These are phyloP conservation scores for Boletus huronensis DNA, from an alignment of 768 basidiomycete genomes.

Conservation along the genomic window DNA sequence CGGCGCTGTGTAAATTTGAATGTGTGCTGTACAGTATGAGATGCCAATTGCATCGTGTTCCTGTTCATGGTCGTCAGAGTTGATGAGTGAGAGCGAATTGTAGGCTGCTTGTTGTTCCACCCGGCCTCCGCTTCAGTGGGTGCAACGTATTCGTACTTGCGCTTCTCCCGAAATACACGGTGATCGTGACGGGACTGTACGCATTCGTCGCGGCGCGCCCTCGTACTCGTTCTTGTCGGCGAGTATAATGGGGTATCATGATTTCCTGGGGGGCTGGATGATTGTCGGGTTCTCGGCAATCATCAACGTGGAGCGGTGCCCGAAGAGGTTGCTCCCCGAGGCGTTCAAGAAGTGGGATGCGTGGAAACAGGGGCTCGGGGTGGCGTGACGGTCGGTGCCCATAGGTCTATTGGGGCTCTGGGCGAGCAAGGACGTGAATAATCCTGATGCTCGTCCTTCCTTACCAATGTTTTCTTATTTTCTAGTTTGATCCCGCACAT, in stretches of 20 bases:
- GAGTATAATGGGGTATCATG: background rate
- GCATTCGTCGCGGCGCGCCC: too few species aligned
- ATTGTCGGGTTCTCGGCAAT: too few species aligned
- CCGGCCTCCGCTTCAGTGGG: too few species aligned
- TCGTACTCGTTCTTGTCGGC: background rate
- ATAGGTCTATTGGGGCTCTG: constrained; percentile 2
- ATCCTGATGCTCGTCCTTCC: background rate
- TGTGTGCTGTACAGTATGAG: too few species aligned
- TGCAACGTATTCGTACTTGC: background rate
- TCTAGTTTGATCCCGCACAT: background rate
- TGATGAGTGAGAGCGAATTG: too few species aligned
- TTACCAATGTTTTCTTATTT: background rate
- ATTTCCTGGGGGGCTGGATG: background rate
- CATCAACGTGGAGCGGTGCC: background rate
- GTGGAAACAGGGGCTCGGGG: constrained; percentile 9
- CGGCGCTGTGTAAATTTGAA: background rate
- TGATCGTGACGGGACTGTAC: background rate
- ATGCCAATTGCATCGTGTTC: too few species aligned
- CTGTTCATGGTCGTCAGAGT: too few species aligned
- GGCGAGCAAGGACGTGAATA: background rate
- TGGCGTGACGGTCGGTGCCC: constrained; percentile 11
- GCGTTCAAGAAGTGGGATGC: constrained; percentile 13
- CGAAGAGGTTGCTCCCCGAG: background rate
- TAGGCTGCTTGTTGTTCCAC: too few species aligned
- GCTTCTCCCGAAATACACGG: background rate